Percentiles rank a stretch among this genome's conserved stretches.
Evolutionary conservation across 2,329 filamentous ascomycete genomes (phyloP).

Genomic region (Colletotrichum camelliae): DNA sequence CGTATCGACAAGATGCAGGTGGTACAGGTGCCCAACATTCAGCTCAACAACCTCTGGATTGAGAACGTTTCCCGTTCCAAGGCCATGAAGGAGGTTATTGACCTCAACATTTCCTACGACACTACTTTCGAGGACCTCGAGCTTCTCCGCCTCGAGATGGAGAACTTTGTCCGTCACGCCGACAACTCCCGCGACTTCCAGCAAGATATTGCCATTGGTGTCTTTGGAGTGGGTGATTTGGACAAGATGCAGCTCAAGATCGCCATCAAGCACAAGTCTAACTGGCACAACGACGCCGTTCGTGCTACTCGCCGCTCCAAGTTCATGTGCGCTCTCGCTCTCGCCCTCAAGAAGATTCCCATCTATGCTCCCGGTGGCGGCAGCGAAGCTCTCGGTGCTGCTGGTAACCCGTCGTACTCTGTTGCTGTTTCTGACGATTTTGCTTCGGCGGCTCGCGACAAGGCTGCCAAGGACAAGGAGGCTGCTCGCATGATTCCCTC

Average conservation of each 20-base stretch:
- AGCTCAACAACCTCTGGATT: constrained; percentile 91
- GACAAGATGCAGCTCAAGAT: constrained; percentile 86
- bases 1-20: constrained; percentile 82
- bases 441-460: constrained; percentile 65
- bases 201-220: constrained; percentile 78
- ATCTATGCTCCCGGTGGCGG: constrained; percentile 84
- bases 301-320: constrained; percentile 85
- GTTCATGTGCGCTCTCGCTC: constrained; percentile 92
- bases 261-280: constrained; percentile 89
- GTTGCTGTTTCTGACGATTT: constrained; percentile 75
- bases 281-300: constrained; percentile 87
- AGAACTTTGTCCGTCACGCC: constrained; percentile 79
- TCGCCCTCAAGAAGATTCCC: constrained; percentile 85
- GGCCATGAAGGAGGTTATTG: constrained; percentile 86
- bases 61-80: constrained; percentile 93
- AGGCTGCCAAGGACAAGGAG: constrained; percentile 65
- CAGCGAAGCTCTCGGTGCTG: constrained; percentile 62
- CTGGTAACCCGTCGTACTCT: constrained; percentile 80
- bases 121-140: constrained; percentile 91
- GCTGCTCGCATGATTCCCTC: constrained; percentile 68
- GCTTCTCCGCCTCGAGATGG: constrained; percentile 82
- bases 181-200: constrained; percentile 94
- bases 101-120: constrained; percentile 82
- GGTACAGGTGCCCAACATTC: constrained; percentile 84
- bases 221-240: constrained; percentile 80